Evolutionary conservation across 2,329 filamentous ascomycete species (phyloP), one percentile per base, ranked within the genome.

Genomic region (Mycogone perniciosa): DNA sequence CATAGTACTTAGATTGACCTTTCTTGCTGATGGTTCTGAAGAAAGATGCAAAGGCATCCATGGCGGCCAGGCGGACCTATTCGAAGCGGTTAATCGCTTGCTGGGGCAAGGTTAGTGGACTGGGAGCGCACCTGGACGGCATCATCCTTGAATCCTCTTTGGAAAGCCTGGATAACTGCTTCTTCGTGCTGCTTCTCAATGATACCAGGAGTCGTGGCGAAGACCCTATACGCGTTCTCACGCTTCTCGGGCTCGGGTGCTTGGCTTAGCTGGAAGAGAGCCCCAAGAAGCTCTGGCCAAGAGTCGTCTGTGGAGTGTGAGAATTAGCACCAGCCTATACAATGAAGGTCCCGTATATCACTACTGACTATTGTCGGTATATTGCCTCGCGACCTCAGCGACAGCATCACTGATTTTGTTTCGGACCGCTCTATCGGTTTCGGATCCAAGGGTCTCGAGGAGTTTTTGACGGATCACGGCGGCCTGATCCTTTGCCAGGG

Each of bases 351-450:
- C 20, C 20, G 20, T 20, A 20, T 20, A 20, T 20, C 20, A 20
- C 20, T 20, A 20, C 84, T 68, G 77, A 95, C 89, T 85, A 63
- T 87, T 89, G 62, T 97, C 93, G 41, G 88, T 87, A 71, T 96
- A 96, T 73, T 99, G 90, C 63, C 93, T 84, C 41, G 92, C 93
- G 54, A 99, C 79, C 71, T 99, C 93, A 27, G 93, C 93, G 55
- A 97, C 88, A n/a, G 92, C 90, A 71, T 99, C 93, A 61, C 91
- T 93, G 65, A 97, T 88, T 71, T 99, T 99, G 74, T 96, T 93
- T 62, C 93, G 81, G 43, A 96, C 88, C 37, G 81, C 76, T 55
- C 84, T 80, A 55, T 87, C 81, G 26, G 80, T 74, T 72, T 97
- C 93, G 55, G 75, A 76, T 52, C 82, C 82, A 48, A 96, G 76